A percentile compares a stretch with the other conserved stretches of the same genome.
phyloP scores from a whole-genome alignment of 805 yeast genomes.

The Phaffomyces opuntiae region DNA sequence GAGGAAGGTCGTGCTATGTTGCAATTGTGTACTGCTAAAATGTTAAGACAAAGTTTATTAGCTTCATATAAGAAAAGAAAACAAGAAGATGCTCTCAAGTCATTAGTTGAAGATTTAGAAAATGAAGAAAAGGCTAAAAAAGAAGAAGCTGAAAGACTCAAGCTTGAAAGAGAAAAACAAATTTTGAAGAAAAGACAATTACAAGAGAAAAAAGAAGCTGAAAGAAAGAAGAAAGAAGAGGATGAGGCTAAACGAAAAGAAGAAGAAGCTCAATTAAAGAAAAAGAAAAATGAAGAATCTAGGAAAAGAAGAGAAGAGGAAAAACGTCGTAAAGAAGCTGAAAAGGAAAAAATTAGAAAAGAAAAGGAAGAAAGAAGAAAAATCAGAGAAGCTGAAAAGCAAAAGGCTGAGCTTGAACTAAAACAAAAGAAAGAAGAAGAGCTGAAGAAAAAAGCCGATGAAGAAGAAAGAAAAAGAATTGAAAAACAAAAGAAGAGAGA shows the following conservation, averaged over 20 bases:
- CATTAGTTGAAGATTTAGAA: conserved; percentile 60
- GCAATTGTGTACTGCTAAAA: conserved; percentile 70
- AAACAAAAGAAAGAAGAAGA: conserved; percentile 27
- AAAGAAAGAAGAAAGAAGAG: conserved; percentile 31
- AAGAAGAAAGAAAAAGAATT: neutral
- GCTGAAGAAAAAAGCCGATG: conserved; percentile 19
- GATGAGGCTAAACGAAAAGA: conserved; percentile 34
- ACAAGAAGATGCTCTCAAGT: conserved; percentile 65
- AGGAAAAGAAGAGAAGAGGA: conserved; percentile 36
- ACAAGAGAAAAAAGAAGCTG: conserved; percentile 51
- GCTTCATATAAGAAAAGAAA: conserved; percentile 73
- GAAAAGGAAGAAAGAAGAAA: conserved; percentile 30
- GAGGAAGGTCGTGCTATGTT: conserved; percentile 77
- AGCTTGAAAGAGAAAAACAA: conserved; percentile 48
- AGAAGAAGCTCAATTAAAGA: conserved; percentile 29
- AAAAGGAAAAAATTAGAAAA: conserved; percentile 29
- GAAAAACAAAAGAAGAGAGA: conserved; percentile 1
- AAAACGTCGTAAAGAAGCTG: conserved; percentile 30
- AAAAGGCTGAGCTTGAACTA: conserved; percentile 24
- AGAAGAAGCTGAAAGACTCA: conserved; percentile 42
- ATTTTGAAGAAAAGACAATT: conserved; percentile 56
- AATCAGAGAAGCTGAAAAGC: conserved; percentile 25
- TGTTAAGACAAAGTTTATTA: conserved; percentile 66
- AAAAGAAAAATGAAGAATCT: conserved; percentile 31
- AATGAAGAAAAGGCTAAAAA: conserved; percentile 66